Conservation (phyloP, 2,329 filamentous ascomycete genomes). For the Pseudocercospora cruenta region DNA sequence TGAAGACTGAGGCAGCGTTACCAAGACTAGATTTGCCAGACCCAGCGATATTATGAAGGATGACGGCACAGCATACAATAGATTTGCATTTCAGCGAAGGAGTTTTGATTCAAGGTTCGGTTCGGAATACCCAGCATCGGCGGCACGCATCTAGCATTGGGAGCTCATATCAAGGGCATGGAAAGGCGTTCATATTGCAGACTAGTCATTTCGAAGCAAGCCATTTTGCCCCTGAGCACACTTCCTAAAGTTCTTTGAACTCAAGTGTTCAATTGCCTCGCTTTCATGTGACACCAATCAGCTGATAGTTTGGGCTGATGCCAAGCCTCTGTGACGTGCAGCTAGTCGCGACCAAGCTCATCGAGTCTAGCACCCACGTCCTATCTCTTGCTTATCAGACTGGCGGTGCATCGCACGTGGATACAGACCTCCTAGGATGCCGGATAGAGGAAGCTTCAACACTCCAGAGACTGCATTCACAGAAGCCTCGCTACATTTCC, state of each 20-base stretch:
- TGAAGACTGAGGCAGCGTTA: conserved; percentile 29
- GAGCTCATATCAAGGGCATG: neutral
- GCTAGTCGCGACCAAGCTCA: neutral
- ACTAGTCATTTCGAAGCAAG: neutral
- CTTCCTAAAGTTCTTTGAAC: neutral
- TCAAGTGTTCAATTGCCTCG: neutral
- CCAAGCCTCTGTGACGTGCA: neutral
- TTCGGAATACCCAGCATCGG: conserved; percentile 9
- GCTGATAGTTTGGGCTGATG: neutral
- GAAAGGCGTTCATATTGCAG: neutral
- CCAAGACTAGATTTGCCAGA: conserved; percentile 17
- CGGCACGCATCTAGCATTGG: neutral
- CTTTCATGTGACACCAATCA: neutral
- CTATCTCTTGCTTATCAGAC: conserved; percentile 3
- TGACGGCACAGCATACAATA: neutral
- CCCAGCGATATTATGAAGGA: conserved; percentile 15
- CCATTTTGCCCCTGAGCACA: neutral
- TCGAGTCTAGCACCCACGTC: neutral
- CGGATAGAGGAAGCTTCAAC: neutral
- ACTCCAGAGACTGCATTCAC: neutral
- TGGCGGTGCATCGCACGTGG: neutral
- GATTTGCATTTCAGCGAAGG: conserved; percentile 3
- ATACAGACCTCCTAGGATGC: neutral
- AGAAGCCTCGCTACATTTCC: neutral
- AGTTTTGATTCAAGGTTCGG: neutral